A percentile compares a stretch with the other conserved stretches of the same genome.
These are phyloP conservation scores for Diaporthe sp. DNA, from an alignment of 2,329 filamentous ascomycete species.

Conservation along the genomic window DNA sequence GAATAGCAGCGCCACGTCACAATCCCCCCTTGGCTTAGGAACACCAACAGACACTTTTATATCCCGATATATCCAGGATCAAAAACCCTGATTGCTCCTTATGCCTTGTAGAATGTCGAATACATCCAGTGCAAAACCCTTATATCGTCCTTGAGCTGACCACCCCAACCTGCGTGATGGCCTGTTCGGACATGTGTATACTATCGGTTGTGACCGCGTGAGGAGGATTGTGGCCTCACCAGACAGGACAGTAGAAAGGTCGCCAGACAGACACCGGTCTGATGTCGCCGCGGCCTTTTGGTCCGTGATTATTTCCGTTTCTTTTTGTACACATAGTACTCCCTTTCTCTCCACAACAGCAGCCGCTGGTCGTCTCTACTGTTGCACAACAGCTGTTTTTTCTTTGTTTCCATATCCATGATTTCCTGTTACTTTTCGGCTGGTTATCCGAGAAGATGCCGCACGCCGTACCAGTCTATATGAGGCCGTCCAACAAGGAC, in stretches of 20 bases:
- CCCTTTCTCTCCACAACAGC: neutral
- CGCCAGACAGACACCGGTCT: neutral
- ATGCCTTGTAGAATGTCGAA: neutral
- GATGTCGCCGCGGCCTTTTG: conserved; percentile 4
- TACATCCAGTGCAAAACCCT: neutral
- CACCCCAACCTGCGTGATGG: neutral
- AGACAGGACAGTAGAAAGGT: neutral
- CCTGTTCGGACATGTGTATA: neutral
- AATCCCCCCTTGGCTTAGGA: neutral
- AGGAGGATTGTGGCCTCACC: conserved; percentile 22
- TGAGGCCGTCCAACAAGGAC: conserved; percentile 47
- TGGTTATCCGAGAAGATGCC: conserved; percentile 23
- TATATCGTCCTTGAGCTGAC: neutral
- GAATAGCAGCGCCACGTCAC: conserved; percentile 10
- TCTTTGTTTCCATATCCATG: neutral
- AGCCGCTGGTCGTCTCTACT: conserved; percentile 10
- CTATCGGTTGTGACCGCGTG: neutral
- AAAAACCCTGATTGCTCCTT: neutral
- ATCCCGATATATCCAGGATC: neutral
- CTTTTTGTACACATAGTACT: neutral
- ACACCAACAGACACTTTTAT: neutral
- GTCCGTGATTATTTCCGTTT: neutral
- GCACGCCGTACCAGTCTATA: conserved; percentile 25
- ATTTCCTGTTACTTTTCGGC: neutral
- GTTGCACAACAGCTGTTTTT: neutral